These are phyloP conservation scores for Barnettozyma vustinii DNA, from an alignment of 805 yeast genomes.

Conservation along the genomic window DNA sequence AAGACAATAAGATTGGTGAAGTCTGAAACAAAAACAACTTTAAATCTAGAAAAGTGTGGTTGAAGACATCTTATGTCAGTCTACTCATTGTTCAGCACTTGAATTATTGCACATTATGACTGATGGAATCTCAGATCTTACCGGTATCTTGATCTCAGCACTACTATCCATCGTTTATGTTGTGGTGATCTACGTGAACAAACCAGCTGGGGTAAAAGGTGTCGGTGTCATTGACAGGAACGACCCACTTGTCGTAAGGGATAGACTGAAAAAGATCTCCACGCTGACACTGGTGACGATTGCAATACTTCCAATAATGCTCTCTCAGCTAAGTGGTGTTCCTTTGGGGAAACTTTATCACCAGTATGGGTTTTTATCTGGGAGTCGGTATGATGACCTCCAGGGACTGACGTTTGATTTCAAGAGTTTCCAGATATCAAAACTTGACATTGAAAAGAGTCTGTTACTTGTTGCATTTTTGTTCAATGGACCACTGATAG, in stretches of 20 bases:
- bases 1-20: not conserved
- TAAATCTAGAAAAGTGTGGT: too few relatives aligned
- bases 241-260: conserved; percentile 36
- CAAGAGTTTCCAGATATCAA: conserved; percentile 8
- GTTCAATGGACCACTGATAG: conserved; percentile 44
- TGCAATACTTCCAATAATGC: conserved; percentile 6
- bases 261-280: conserved; percentile 36
- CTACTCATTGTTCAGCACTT: not conserved
- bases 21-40: not conserved
- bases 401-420: conserved; percentile 1
- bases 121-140: conserved; percentile 3
- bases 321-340: conserved; percentile 7
- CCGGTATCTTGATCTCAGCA: conserved; percentile 25
- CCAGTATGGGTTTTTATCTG: conserved; percentile 34
- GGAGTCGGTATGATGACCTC: conserved; percentile 17
- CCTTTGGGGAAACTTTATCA: conserved; percentile 10
- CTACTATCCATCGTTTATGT: conserved; percentile 44
- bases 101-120: not conserved
- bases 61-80: too few relatives aligned
- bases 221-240: conserved; percentile 28
- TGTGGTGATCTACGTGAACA: conserved; percentile 31
- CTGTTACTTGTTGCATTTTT: conserved; percentile 33
- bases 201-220: conserved; percentile 11
- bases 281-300: conserved; percentile 8
- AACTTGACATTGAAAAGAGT: conserved; percentile 16